Evolutionary conservation across 202 grass and related monocot species (phyloP).

Genomic region (Saccharum hybrid): DNA sequence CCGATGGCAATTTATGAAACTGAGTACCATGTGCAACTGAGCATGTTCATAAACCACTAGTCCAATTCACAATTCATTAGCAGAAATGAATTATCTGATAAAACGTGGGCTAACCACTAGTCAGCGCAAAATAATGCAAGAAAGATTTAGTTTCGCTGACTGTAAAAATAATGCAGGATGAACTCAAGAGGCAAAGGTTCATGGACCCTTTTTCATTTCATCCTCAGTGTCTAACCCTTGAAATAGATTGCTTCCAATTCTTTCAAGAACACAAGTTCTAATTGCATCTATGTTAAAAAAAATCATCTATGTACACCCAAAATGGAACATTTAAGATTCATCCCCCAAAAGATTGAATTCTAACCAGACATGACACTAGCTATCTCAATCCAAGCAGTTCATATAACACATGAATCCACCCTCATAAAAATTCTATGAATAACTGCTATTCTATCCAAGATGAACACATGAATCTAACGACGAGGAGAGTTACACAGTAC

Average conservation of each 20-base stretch:
- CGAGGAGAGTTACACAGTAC: neutral
- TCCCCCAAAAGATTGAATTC: neutral
- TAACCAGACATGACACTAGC: neutral
- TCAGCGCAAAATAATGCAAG: slow-evolving; percentile 1
- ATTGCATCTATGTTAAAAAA: neutral
- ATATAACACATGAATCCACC: neutral
- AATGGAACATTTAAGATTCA: neutral
- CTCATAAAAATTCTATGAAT: neutral
- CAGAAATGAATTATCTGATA: neutral
- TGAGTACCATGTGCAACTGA: neutral
- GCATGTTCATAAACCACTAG: neutral
- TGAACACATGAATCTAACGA: slow-evolving; percentile 3
- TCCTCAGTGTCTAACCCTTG: neutral
- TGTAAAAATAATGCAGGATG: neutral
- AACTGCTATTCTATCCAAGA: neutral
- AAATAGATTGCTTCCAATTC: neutral
- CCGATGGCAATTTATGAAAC: slow-evolving; percentile 3
- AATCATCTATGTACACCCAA: neutral
- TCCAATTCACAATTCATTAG: neutral
- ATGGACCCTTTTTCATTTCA: neutral
- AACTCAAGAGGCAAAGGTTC: neutral
- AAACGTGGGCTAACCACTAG: neutral
- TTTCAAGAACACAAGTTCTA: slow-evolving; percentile 9
- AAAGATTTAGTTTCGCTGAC: neutral
- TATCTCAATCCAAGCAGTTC: neutral